Percentiles rank a stretch among this genome's conserved stretches.
Conservation (phyloP, 768 basidiomycete genomes). For the Ramaria sp. region DNA sequence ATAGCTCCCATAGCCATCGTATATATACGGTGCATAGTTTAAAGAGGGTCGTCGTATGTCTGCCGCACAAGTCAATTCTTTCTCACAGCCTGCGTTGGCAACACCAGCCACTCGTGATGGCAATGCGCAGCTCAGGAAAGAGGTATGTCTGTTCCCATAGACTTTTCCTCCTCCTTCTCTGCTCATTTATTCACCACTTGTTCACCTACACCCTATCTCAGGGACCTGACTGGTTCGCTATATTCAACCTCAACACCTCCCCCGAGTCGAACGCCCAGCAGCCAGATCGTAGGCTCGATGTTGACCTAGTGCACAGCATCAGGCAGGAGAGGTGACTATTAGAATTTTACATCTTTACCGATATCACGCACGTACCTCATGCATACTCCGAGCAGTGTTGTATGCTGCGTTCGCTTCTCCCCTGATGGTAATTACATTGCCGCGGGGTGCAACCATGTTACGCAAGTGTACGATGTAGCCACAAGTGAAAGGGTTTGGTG, state of each 20-base stretch:
- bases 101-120: too few relatives aligned
- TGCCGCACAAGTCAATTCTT: too few relatives aligned
- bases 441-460: constrained; percentile 79
- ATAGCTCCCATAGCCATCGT: too few relatives aligned
- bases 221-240: constrained; percentile 79
- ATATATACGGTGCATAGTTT: too few relatives aligned
- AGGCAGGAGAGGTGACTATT: constrained; percentile 70
- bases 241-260: constrained; percentile 66
- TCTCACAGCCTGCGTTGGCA: too few relatives aligned
- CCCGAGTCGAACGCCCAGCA: background rate
- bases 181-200: too few relatives aligned
- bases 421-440: constrained; percentile 62
- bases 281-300: constrained; percentile 63
- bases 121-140: too few relatives aligned
- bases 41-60: too few relatives aligned
- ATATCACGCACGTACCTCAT: background rate
- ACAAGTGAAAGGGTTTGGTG: background rate
- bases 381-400: constrained; percentile 23
- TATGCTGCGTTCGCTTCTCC: constrained; percentile 71
- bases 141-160: too few relatives aligned
- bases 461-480: background rate
- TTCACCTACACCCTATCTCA: constrained; percentile 20
- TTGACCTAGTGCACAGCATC: constrained; percentile 70
- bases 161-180: too few relatives aligned
- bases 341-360: background rate